Evolutionary conservation across 306 rosid species (phyloP), one percentile per base, ranked within the genome.

Genomic region (Crataegus laevigata): DNA sequence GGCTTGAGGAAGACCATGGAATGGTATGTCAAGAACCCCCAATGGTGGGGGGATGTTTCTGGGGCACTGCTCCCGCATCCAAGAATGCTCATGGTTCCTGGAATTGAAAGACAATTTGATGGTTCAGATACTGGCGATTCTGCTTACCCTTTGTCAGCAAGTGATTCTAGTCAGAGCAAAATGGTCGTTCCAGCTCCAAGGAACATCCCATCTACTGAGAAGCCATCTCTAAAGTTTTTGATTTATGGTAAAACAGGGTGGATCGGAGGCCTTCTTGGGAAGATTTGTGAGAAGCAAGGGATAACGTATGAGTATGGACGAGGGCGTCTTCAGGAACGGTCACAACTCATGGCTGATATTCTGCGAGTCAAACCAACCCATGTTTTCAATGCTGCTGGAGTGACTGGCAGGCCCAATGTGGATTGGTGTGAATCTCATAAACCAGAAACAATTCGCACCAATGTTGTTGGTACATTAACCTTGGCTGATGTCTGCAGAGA

Each of bases 11-110:
- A 75, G 78, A 88, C 92, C 1, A 88, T 77, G 82, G 87, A 85
- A 19, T 88, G 89, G 92, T 84, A 88, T 38, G 82, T 77, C 43
- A 69, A 81, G 64, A 88, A 88, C 30, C 88, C 85, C 63, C 78
- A 75, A 69, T 88, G 89, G 89, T 88, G 87, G 89, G 89, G 92
- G n/a, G 89, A 88, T 82, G 87, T 88, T 29, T 83, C 92, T 26
- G 89, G 88, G 9, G 92, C 89, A 36, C 78, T 88, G 58, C 81
- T 85, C 62, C 89, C 92, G 69, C 92, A 88, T 75, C 92, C 92
- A 38, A 85, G 82, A 67, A 85, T 85, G 91, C 77, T 85, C 25
- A 81, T 85, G 75, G 72, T 85, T 77, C 89, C 91, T 29, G 91
- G 88, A 57, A 55, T 83, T 76, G 89, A 83, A 61, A 74, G 82